A percentile compares a stretch with the other conserved stretches of the same genome.
Conservation (phyloP, 306 rosid species). For the Glycyrrhiza uralensis region DNA sequence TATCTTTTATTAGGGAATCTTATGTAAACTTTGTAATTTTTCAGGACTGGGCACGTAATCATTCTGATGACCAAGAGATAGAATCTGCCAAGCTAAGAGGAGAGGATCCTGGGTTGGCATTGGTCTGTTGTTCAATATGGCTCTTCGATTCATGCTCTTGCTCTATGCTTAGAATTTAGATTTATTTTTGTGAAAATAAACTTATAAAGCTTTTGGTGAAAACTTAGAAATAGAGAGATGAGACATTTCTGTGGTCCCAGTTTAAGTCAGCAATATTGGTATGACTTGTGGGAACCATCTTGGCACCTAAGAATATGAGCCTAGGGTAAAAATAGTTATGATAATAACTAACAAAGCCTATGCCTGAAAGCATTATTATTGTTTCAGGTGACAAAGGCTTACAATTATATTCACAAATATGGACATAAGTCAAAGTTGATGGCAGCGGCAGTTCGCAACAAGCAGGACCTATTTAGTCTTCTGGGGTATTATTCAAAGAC, state of each 20-base stretch:
- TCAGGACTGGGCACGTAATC: conserved; percentile 97
- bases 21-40: conserved; percentile 18
- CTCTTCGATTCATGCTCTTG: conserved; percentile 7
- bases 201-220: conserved; percentile 7
- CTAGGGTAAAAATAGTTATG: neutral
- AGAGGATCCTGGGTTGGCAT: conserved; percentile 94
- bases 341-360: neutral
- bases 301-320: neutral
- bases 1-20: neutral
- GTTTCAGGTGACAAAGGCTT: conserved; percentile 83
- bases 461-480: conserved; percentile 92
- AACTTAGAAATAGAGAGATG: neutral
- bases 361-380: conserved; percentile 15
- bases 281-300: conserved; percentile 18
- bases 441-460: conserved; percentile 99
- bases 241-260: neutral
- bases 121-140: conserved; percentile 54
- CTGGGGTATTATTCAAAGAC: conserved; percentile 71
- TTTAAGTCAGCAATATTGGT: conserved; percentile 3
- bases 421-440: conserved; percentile 91
- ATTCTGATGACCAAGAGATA: conserved; percentile 79
- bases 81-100: conserved; percentile 74
- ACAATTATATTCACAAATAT: conserved; percentile 91
- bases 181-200: neutral
- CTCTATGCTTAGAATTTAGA: neutral